A percentile compares a stretch with the other conserved stretches of the same genome.
Evolutionary conservation across 352 stramenopile species (phyloP).

Genomic region (Globisporangium lucens): DNA sequence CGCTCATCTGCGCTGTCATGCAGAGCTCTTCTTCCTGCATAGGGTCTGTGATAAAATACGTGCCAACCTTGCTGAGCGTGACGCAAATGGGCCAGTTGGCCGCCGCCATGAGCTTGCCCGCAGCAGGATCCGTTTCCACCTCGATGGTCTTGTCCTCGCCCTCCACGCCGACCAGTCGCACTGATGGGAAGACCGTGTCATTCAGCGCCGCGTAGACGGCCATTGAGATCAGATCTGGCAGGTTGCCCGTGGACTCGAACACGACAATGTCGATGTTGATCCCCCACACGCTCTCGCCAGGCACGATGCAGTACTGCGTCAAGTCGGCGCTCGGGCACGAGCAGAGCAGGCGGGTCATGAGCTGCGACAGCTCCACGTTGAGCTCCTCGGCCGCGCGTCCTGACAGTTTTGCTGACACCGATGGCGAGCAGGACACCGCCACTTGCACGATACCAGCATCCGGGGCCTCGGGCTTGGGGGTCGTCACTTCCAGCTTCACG

Average conservation of each 20-base stretch:
- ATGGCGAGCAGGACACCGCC: constrained; percentile 61
- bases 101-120: constrained; percentile 49
- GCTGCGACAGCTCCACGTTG: constrained; percentile 76
- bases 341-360: constrained; percentile 66
- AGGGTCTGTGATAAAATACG: constrained; percentile 64
- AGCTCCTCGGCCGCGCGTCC: constrained; percentile 70
- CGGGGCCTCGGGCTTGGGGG: constrained; percentile 41
- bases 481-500: constrained; percentile 72
- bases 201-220: constrained; percentile 78
- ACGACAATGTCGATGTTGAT: constrained; percentile 77
- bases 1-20: constrained; percentile 67
- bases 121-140: constrained; percentile 67
- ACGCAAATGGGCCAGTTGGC: constrained; percentile 67
- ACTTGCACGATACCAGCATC: constrained; percentile 52
- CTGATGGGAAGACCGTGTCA: constrained; percentile 72
- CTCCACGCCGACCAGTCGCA: constrained; percentile 67
- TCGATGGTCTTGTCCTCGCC: constrained; percentile 75
- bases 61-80: constrained; percentile 72
- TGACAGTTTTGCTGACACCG: constrained; percentile 68
- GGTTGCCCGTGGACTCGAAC: constrained; percentile 74
- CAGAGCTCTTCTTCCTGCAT: constrained; percentile 78
- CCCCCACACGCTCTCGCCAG: constrained; percentile 68
- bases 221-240: constrained; percentile 75
- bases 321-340: constrained; percentile 51
- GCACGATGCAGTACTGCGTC: constrained; percentile 62